These are phyloP conservation scores for Fusarium metavorans DNA, from an alignment of 2,329 filamentous ascomycete species.

Conservation along the genomic window DNA sequence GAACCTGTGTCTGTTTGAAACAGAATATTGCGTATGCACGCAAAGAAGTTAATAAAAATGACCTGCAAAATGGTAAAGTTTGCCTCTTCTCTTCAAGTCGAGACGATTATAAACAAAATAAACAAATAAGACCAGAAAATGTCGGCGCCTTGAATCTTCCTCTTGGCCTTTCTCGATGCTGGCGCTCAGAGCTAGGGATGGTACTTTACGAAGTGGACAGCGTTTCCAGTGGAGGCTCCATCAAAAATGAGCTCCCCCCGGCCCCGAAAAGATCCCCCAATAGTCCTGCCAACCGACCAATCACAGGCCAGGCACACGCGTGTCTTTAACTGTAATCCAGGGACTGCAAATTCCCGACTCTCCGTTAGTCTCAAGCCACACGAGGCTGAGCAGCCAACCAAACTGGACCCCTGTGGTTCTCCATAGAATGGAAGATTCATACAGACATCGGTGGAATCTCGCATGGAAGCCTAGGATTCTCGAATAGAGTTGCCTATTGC, in stretches of 20 bases:
- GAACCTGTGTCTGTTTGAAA: slow-evolving; percentile 7
- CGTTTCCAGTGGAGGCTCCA: slow-evolving; percentile 38
- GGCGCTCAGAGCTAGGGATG: slow-evolving; percentile 20
- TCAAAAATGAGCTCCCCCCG: slow-evolving; percentile 31
- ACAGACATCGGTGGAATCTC: slow-evolving; percentile 3
- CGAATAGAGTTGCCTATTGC: not conserved
- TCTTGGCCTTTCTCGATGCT: slow-evolving; percentile 11
- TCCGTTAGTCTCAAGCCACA: slow-evolving; percentile 16
- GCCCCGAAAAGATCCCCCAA: slow-evolving; percentile 15
- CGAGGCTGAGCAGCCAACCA: slow-evolving; percentile 10
- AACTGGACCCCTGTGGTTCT: not conserved
- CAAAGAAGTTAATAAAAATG: not conserved
- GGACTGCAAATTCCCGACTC: not conserved
- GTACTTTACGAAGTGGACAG: slow-evolving; percentile 38
- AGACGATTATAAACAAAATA: slow-evolving; percentile 1
- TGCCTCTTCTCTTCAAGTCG: not conserved
- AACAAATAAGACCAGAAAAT: slow-evolving; percentile 11
- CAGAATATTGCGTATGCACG: not conserved
- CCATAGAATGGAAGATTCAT: slow-evolving; percentile 10
- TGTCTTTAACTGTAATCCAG: slow-evolving; percentile 1
- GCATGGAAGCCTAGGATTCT: slow-evolving; percentile 4
- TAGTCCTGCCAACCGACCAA: not conserved
- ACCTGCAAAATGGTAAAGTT: not conserved
- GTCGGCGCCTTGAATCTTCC: slow-evolving; percentile 13
- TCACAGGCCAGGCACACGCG: not conserved